These are phyloP conservation scores for Colletotrichum sp. DNA, from an alignment of 2,329 filamentous ascomycete genomes.

Conservation along the genomic window DNA sequence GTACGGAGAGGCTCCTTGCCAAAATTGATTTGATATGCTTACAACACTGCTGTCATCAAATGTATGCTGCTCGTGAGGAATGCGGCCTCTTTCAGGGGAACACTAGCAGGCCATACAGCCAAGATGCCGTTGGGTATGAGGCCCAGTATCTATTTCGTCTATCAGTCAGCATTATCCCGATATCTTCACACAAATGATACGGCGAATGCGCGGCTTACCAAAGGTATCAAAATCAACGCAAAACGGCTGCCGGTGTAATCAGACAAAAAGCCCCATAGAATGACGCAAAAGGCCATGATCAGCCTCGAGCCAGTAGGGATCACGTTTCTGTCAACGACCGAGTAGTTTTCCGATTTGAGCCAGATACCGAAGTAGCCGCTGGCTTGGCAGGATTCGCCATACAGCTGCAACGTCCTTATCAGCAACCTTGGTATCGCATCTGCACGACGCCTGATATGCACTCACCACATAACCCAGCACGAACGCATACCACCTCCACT, in stretches of 20 bases:
- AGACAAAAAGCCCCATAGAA: constrained; percentile 26
- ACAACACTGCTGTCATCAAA: constrained; percentile 14
- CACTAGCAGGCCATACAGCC: not conserved
- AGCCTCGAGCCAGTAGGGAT: constrained; percentile 28
- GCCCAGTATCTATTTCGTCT: not conserved
- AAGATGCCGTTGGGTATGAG: constrained; percentile 7
- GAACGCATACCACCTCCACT: constrained; percentile 23
- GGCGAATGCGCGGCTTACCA: not conserved
- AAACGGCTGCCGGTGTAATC: constrained; percentile 20
- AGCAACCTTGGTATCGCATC: not conserved
- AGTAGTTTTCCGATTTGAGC: constrained; percentile 28
- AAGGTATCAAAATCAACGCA: not conserved
- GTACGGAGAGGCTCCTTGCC: not conserved
- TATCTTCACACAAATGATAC: not conserved
- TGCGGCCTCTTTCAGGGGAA: not conserved
- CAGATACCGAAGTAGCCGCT: constrained; percentile 26
- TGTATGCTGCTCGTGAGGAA: constrained; percentile 10
- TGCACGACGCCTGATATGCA: not conserved
- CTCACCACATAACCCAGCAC: constrained; percentile 24
- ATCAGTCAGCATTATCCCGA: not conserved
- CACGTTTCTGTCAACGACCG: constrained; percentile 26
- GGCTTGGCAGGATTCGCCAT: constrained; percentile 4
- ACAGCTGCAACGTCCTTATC: not conserved
- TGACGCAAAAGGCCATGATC: constrained; percentile 22
- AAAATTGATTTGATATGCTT: not conserved